phyloP scores from a whole-genome alignment of 768 basidiomycete genomes.

The Lyophyllum atratum region DNA sequence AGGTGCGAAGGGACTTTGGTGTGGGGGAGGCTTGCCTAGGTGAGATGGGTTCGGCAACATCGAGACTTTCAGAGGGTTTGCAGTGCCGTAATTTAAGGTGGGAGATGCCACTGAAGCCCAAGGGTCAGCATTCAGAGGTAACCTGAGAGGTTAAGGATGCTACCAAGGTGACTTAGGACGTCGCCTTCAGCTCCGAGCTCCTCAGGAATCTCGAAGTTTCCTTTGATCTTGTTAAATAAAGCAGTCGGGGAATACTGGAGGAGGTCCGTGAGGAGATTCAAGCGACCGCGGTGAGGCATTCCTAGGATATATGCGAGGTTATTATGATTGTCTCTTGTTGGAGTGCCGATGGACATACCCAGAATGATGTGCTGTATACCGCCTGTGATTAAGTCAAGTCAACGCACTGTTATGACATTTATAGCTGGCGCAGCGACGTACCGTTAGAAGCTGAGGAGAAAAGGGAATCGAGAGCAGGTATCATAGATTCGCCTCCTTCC shows the following conservation, averaged over 20 bases:
- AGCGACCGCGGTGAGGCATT: constrained; percentile 87
- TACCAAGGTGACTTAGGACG: constrained; percentile 84
- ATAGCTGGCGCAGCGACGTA: constrained; percentile 17
- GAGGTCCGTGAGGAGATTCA: constrained; percentile 83
- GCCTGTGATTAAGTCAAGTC: constrained; percentile 33
- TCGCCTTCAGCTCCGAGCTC: constrained; percentile 74
- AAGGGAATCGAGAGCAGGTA: constrained; percentile 80
- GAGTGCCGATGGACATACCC: constrained; percentile 23
- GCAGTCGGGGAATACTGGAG: constrained; percentile 66
- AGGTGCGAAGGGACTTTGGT: not conserved
- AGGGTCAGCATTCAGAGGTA: not conserved
- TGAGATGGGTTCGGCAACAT: constrained; percentile 40
- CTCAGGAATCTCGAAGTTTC: constrained; percentile 70
- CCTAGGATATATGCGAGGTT: constrained; percentile 31
- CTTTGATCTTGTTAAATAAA: constrained; percentile 87
- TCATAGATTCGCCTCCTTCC: constrained; percentile 93
- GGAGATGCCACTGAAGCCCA: constrained; percentile 60
- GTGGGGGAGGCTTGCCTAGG: not conserved
- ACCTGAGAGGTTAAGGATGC: not conserved
- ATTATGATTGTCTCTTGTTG: not conserved
- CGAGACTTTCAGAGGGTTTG: constrained; percentile 64
- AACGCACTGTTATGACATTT: not conserved
- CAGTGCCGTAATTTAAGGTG: constrained; percentile 53
- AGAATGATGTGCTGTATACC: constrained; percentile 74
- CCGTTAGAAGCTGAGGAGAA: constrained; percentile 68